phyloP scores from a whole-genome alignment of 2,329 filamentous ascomycete species.

The Beauveria sp. region DNA sequence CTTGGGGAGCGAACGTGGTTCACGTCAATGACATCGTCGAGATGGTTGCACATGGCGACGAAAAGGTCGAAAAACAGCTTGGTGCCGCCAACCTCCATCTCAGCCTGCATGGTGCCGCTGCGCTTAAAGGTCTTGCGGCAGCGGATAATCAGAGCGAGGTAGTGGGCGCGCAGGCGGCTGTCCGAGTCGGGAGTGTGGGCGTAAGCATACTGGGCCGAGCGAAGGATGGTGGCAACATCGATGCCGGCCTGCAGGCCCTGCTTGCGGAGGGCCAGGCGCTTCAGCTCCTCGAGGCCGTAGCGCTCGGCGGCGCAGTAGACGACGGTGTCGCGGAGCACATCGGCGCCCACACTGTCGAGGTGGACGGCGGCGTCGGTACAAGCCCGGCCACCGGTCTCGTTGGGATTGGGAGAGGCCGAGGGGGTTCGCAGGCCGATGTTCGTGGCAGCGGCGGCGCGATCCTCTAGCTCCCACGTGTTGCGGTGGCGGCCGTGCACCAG shows the following conservation, averaged over 20 bases:
- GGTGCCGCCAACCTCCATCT: conserved; percentile 87
- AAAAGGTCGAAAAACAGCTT: conserved; percentile 98
- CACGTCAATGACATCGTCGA: conserved; percentile 89
- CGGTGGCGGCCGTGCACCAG: conserved; percentile 79
- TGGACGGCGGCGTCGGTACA: conserved; percentile 52
- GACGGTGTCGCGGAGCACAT: conserved; percentile 84
- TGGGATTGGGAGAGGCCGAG: conserved; percentile 44
- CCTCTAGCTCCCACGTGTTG: conserved; percentile 86
- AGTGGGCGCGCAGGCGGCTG: conserved; percentile 88
- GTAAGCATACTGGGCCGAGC: conserved; percentile 91
- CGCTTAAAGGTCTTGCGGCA: conserved; percentile 96
- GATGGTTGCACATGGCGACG: conserved; percentile 95
- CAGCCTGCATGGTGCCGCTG: conserved; percentile 96
- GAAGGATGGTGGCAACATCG: conserved; percentile 83
- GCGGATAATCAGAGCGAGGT: conserved; percentile 94
- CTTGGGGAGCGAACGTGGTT: conserved; percentile 57
- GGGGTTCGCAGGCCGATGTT: conserved; percentile 35
- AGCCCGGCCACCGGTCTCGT: conserved; percentile 28
- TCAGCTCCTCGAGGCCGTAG: conserved; percentile 87
- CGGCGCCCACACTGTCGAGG: conserved; percentile 64
- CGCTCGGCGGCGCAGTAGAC: conserved; percentile 89
- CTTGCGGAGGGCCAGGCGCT: conserved; percentile 85
- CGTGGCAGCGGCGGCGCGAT: conserved; percentile 32
- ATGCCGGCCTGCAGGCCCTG: conserved; percentile 90
- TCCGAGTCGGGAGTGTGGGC: conserved; percentile 90